Percentiles rank a stretch among this genome's conserved stretches.
phyloP scores from a whole-genome alignment of 2,329 filamentous ascomycete species.

The Scytalidium sp. region DNA sequence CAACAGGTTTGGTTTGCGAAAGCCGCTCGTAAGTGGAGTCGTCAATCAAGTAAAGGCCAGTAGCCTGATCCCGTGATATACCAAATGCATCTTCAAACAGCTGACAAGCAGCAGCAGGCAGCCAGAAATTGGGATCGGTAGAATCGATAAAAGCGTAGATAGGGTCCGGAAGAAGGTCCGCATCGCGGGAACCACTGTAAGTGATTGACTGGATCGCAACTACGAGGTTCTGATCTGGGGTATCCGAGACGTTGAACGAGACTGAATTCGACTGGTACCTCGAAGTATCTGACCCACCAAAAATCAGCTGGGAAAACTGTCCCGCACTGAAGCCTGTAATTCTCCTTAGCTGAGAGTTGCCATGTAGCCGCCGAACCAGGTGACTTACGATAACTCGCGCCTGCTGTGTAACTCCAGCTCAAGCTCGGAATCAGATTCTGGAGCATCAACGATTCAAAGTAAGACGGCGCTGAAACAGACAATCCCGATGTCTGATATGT shows the following conservation, averaged over 20 bases:
- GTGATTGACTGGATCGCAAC: slow-evolving; percentile 33
- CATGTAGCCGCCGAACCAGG: background rate
- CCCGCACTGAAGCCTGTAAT: slow-evolving; percentile 15
- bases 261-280: slow-evolving; percentile 31
- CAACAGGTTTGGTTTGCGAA: slow-evolving; percentile 17
- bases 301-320: slow-evolving; percentile 34
- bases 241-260: slow-evolving; percentile 33
- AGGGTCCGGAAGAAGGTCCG: slow-evolving; percentile 28
- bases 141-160: slow-evolving; percentile 27
- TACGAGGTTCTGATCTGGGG: slow-evolving; percentile 32
- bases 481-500: slow-evolving; percentile 31
- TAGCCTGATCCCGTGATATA: slow-evolving; percentile 20
- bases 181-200: slow-evolving; percentile 30
- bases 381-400: slow-evolving; percentile 32
- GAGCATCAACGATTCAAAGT: slow-evolving; percentile 31
- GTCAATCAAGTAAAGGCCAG: slow-evolving; percentile 23
- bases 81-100: slow-evolving; percentile 26
- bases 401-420: slow-evolving; percentile 37
- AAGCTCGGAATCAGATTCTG: slow-evolving; percentile 30
- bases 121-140: slow-evolving; percentile 25
- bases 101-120: slow-evolving; percentile 23
- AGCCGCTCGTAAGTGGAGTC: slow-evolving; percentile 20
- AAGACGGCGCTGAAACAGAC: slow-evolving; percentile 31
- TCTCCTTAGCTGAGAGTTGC: slow-evolving; percentile 5
- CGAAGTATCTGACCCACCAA: slow-evolving; percentile 34